phyloP scores from a whole-genome alignment of 345 rosid genomes.

The Gossypium anomalum region DNA sequence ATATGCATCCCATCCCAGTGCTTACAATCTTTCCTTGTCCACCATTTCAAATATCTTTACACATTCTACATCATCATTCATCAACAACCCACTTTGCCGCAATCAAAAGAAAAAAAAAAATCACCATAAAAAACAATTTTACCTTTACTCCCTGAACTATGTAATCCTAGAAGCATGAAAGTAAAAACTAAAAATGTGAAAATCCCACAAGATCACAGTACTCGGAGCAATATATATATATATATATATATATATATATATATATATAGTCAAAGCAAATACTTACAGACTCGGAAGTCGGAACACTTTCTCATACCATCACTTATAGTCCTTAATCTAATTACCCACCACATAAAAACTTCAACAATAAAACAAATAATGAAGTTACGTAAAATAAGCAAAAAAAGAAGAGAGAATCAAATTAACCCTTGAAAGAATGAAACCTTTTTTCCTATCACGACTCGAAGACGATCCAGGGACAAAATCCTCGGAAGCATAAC shows the following conservation, averaged over 20 bases:
- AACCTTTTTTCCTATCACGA: constrained; percentile 95
- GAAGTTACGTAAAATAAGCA: not conserved
- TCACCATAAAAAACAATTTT: not conserved
- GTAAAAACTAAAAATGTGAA: not conserved
- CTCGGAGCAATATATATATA: not conserved
- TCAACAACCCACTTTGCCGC: not conserved
- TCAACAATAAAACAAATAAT: not conserved
- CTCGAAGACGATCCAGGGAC: constrained; percentile 89
- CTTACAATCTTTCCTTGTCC: not conserved
- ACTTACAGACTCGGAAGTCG: not conserved
- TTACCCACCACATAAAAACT: not conserved
- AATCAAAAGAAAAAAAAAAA: not conserved
- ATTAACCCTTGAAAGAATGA: not conserved
- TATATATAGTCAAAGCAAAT: not conserved
- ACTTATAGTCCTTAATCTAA: not conserved
- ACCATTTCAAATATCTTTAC: not conserved
- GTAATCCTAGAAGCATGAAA: not conserved
- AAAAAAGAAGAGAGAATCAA: not conserved
- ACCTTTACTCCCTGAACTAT: not conserved
- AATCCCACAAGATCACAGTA: not conserved
- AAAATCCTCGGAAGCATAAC: constrained; percentile 94
- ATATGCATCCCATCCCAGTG: not conserved
- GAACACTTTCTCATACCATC: not conserved
- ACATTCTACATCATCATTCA: not conserved
- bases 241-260: not conserved